A percentile compares a stretch with the other conserved stretches of the same genome.
phyloP scores from a whole-genome alignment of 768 basidiomycete genomes.

The Hortiboletus campestris region DNA sequence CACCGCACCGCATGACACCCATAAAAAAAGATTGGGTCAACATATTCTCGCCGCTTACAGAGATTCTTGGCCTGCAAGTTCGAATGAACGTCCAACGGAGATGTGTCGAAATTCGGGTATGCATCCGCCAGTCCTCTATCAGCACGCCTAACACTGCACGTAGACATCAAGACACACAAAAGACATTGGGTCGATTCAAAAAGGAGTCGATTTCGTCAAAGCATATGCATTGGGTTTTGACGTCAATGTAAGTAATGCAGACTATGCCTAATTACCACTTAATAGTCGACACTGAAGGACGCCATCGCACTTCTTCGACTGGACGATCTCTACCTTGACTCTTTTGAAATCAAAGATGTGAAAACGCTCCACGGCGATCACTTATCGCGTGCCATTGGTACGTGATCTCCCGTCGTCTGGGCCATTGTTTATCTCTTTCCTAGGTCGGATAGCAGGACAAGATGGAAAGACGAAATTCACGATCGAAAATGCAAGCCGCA shows the following conservation, averaged over 20 bases:
- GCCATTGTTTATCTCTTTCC: constrained; percentile 5
- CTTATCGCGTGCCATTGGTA: constrained; percentile 94
- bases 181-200: constrained; percentile 90
- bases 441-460: constrained; percentile 96
- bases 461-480: constrained; percentile 99
- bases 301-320: constrained; percentile 92
- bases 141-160: background rate
- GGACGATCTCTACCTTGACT: constrained; percentile 97
- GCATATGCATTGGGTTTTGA: constrained; percentile 95
- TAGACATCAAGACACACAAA: constrained; percentile 95
- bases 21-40: constrained; percentile 95
- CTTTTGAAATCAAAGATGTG: constrained; percentile 98
- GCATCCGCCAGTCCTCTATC: constrained; percentile 26
- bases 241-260: constrained; percentile 67
- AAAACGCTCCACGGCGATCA: constrained; percentile 98
- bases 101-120: constrained; percentile 89
- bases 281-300: constrained; percentile 53
- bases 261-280: background rate
- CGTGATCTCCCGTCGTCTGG: constrained; percentile 10
- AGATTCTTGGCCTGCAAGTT: constrained; percentile 92
- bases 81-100: constrained; percentile 92
- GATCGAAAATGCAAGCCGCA: constrained; percentile 95
- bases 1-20: constrained; percentile 97
- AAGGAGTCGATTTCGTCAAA: constrained; percentile 96
- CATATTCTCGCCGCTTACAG: constrained; percentile 92